Evolutionary conservation across 257 asterid genomes (phyloP).

Genomic region (Scutellaria barbata): DNA sequence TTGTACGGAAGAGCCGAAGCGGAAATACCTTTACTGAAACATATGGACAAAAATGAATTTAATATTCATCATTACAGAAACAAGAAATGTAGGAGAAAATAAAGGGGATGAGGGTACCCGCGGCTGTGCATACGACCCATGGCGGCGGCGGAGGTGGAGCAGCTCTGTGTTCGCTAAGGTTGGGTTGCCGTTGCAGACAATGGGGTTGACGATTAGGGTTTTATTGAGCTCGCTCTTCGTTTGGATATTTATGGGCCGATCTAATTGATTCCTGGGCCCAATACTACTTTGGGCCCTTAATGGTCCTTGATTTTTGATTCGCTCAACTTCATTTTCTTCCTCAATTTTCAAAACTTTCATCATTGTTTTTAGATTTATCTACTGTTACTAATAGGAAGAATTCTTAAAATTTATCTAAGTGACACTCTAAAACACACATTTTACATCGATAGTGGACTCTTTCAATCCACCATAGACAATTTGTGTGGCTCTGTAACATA

Average conservation of each 20-base stretch:
- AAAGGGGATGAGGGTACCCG: slow-evolving; percentile 47
- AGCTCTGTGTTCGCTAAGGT: slow-evolving; percentile 32
- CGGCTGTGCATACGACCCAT: slow-evolving; percentile 97
- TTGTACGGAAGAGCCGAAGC: slow-evolving; percentile 60
- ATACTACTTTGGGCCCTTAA: not conserved
- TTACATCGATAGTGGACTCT: no score
- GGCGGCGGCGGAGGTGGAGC: slow-evolving; percentile 50
- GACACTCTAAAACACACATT: no score
- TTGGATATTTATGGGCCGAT: slow-evolving; percentile 20
- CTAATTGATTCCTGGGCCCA: no score
- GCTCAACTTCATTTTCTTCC: no score
- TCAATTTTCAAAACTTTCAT: no score
- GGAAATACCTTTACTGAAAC: slow-evolving; percentile 55
- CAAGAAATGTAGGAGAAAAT: not conserved
- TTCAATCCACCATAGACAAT: no score
- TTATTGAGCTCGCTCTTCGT: not conserved
- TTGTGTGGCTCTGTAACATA: no score
- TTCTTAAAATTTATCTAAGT: no score
- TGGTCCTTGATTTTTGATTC: no score
- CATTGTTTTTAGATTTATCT: no score
- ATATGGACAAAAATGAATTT: not conserved
- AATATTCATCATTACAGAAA: not conserved
- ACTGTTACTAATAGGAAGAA: no score
- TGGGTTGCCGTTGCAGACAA: not conserved
- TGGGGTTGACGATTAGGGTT: slow-evolving; percentile 42